Evolutionary conservation across 805 yeast genomes (phyloP).

Genomic region (Wickerhamiella spandovensis): DNA sequence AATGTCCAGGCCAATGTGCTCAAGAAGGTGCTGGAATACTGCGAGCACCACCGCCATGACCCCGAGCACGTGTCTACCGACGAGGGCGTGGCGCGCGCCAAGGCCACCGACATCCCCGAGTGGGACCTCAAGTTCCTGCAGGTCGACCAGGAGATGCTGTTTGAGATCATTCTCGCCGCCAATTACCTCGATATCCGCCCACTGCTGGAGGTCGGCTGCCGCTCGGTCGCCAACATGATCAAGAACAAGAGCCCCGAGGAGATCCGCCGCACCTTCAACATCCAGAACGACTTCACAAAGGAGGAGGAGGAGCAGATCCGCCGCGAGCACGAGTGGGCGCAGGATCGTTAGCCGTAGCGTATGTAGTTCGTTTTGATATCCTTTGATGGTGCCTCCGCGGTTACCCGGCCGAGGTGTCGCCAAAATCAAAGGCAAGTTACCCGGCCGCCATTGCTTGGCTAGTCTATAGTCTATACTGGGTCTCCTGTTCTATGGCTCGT

Average conservation of each 20-base stretch:
- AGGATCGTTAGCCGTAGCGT: conserved; percentile 14
- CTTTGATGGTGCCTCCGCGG: neutral
- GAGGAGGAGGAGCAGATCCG: conserved; percentile 36
- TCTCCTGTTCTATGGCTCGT: no score
- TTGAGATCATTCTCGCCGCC: conserved; percentile 36
- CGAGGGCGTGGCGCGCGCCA: conserved; percentile 41
- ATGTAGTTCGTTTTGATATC: neutral
- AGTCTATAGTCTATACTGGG: no score
- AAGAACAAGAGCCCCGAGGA: conserved; percentile 34
- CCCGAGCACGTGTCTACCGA: conserved; percentile 54
- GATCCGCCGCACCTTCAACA: conserved; percentile 33
- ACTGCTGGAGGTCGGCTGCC: conserved; percentile 34
- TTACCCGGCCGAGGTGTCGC: no score
- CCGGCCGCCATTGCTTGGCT: neutral
- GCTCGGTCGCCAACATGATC: conserved; percentile 37
- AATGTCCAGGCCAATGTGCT: conserved; percentile 57
- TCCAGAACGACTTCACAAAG: conserved; percentile 34
- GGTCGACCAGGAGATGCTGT: conserved; percentile 60
- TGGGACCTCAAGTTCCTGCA: conserved; percentile 93
- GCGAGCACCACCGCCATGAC: conserved; percentile 78
- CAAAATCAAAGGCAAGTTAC: no score
- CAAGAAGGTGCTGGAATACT: conserved; percentile 89
- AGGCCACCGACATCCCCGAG: conserved; percentile 82
- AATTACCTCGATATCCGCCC: conserved; percentile 35
- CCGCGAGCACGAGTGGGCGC: conserved; percentile 35